A percentile compares a stretch with the other conserved stretches of the same genome.
phyloP scores from a whole-genome alignment of 495 filamentous ascomycete genomes.

The Penicillium crystallinum region DNA sequence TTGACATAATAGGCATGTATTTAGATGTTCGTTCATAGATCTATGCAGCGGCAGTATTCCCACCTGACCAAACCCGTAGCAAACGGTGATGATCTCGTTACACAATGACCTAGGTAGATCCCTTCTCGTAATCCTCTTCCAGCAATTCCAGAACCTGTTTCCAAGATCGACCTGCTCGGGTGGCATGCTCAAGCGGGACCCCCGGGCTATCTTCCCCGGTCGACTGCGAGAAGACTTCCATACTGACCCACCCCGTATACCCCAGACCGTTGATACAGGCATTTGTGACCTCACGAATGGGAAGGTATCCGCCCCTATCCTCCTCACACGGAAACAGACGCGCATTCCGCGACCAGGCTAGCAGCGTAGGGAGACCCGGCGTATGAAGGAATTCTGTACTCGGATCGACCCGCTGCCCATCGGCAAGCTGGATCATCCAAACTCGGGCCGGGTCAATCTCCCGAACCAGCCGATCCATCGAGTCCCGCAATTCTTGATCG shows the following conservation, averaged over 20 bases:
- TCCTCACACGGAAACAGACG: slow-evolving; percentile 65
- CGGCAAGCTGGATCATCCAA: slow-evolving; percentile 67
- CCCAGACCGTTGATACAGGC: slow-evolving; percentile 52
- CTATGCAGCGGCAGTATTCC: neutral
- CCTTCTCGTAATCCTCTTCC: slow-evolving; percentile 1
- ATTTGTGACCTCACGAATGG: slow-evolving; percentile 47
- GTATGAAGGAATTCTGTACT: slow-evolving; percentile 12
- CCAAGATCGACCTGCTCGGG: slow-evolving; percentile 55
- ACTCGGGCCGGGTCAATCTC: slow-evolving; percentile 57
- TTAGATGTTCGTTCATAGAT: too few relatives aligned
- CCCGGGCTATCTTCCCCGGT: slow-evolving; percentile 46
- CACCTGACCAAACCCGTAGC: neutral
- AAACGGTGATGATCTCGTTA: neutral
- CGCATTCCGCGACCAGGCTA: slow-evolving; percentile 66
- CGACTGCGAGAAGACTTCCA: slow-evolving; percentile 65
- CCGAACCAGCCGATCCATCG: slow-evolving; percentile 49
- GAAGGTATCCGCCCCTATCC: slow-evolving; percentile 61
- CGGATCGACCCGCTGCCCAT: slow-evolving; percentile 54
- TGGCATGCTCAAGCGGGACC: slow-evolving; percentile 60
- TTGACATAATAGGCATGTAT: too few relatives aligned
- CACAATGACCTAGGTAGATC: neutral
- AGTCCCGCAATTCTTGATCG: slow-evolving; percentile 46
- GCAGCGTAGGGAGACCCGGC: slow-evolving; percentile 10
- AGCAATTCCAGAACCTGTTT: slow-evolving; percentile 27
- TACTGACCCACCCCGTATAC: slow-evolving; percentile 66